phyloP scores from a whole-genome alignment of 2,329 filamentous ascomycete genomes.

The Talaromyces sp. region DNA sequence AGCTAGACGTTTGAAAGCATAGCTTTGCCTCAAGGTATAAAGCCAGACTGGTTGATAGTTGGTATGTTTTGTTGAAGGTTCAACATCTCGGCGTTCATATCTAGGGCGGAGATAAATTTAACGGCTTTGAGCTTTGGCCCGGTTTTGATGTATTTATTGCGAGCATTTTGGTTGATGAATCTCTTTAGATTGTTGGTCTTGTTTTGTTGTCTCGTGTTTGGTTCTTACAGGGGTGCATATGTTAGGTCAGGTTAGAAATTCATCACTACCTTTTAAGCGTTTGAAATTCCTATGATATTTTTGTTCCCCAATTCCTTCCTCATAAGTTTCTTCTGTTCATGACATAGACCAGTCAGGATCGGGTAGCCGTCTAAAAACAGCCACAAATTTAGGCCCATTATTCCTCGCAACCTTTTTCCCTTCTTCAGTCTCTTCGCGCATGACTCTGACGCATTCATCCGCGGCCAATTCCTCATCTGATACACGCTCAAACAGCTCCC shows the following conservation, averaged over 20 bases:
- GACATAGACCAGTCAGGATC: constrained; percentile 64
- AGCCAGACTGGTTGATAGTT: too few species aligned
- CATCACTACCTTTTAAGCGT: background rate
- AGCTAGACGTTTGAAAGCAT: constrained; percentile 58
- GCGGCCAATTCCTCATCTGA: constrained; percentile 50
- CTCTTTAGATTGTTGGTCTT: background rate
- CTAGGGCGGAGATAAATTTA: too few species aligned
- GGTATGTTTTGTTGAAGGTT: background rate
- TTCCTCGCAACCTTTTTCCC: constrained; percentile 94
- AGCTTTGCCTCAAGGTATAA: constrained; percentile 10
- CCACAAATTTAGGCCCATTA: constrained; percentile 83
- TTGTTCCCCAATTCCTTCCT: too few species aligned
- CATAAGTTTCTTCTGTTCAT: background rate
- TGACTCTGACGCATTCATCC: constrained; percentile 57
- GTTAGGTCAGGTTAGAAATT: background rate
- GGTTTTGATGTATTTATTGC: background rate
- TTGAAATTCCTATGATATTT: background rate
- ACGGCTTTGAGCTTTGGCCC: too few species aligned
- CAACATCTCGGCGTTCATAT: background rate
- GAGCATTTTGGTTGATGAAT: background rate
- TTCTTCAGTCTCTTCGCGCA: constrained; percentile 82
- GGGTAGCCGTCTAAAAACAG: constrained; percentile 73
- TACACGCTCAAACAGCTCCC: constrained; percentile 68
- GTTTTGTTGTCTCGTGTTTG: background rate
- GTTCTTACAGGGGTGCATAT: background rate